phyloP scores from a whole-genome alignment of 306 rosid species.

The Acacia acuminata region DNA sequence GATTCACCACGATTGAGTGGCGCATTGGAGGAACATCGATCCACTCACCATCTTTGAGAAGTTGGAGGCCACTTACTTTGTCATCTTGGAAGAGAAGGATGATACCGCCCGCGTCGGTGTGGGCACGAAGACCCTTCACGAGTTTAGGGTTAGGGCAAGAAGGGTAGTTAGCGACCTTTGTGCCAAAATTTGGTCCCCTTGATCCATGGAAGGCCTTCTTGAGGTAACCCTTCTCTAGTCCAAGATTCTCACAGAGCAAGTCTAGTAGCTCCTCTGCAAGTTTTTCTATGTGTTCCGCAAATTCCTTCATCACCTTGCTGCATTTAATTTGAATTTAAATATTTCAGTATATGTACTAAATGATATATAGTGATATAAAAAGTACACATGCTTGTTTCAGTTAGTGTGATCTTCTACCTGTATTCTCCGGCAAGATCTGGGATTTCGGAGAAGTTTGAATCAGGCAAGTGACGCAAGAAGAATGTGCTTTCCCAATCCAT shows the following conservation, averaged over 20 bases:
- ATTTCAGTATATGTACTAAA: no score
- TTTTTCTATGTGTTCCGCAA: slow-evolving; percentile 44
- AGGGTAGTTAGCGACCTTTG: slow-evolving; percentile 68
- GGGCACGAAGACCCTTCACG: slow-evolving; percentile 70
- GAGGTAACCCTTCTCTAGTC: slow-evolving; percentile 33
- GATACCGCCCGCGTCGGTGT: slow-evolving; percentile 72
- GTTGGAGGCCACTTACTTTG: slow-evolving; percentile 67
- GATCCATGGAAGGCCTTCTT: slow-evolving; percentile 52
- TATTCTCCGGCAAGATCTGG: slow-evolving; percentile 55
- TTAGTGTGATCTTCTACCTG: slow-evolving; percentile 32
- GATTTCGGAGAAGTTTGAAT: slow-evolving; percentile 48
- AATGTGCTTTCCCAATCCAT: slow-evolving; percentile 74
- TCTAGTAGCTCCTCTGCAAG: slow-evolving; percentile 60
- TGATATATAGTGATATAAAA: no score
- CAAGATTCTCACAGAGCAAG: slow-evolving; percentile 67
- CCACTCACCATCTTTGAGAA: slow-evolving; percentile 61
- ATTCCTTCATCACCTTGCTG: slow-evolving; percentile 56
- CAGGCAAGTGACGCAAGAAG: slow-evolving; percentile 57
- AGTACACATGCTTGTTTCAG: no score
- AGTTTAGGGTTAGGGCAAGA: slow-evolving; percentile 63
- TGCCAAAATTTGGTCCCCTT: slow-evolving; percentile 63
- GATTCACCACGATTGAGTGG: slow-evolving; percentile 63
- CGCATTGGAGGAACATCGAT: slow-evolving; percentile 62
- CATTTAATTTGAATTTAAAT: background rate
- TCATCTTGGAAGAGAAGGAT: slow-evolving; percentile 68